Evolutionary conservation across 352 stramenopile genomes (phyloP).

Genomic region (Pythium phragmitis): DNA sequence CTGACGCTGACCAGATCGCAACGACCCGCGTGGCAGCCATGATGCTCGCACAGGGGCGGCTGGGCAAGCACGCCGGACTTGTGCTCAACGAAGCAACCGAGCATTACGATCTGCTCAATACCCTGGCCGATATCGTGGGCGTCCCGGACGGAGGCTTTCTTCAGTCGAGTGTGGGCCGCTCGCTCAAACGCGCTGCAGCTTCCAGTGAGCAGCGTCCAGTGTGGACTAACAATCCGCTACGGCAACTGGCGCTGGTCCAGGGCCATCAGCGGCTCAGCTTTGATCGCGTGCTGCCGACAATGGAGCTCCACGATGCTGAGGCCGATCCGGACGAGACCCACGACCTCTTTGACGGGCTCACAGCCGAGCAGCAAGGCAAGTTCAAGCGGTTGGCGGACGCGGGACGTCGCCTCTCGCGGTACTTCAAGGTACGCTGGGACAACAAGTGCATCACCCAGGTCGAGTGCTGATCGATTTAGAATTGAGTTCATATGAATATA

Average conservation of each 20-base stretch:
- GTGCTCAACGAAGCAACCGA: slow-evolving; percentile 18
- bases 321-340: slow-evolving; percentile 32
- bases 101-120: slow-evolving; percentile 29
- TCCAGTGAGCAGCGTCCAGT: slow-evolving; percentile 36
- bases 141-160: slow-evolving; percentile 22
- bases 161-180: slow-evolving; percentile 24
- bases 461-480: slow-evolving; percentile 17
- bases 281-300: slow-evolving; percentile 30
- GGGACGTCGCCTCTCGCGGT: slow-evolving; percentile 32
- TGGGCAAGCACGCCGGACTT: slow-evolving; percentile 14
- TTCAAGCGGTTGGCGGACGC: slow-evolving; percentile 8
- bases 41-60: slow-evolving; percentile 22
- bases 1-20: slow-evolving; percentile 27
- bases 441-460: slow-evolving; percentile 31
- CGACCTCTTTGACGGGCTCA: slow-evolving; percentile 21
- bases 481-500: too few species aligned
- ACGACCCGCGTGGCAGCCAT: slow-evolving; percentile 24
- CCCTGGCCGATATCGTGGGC: slow-evolving; percentile 25
- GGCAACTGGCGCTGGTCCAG: slow-evolving; percentile 38
- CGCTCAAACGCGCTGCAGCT: slow-evolving; percentile 36
- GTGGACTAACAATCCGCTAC: slow-evolving; percentile 54
- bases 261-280: slow-evolving; percentile 40
- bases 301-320: slow-evolving; percentile 40
- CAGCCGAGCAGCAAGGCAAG: slow-evolving; percentile 25
- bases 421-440: slow-evolving; percentile 50